Conservation (phyloP, 768 basidiomycete genomes). For the Lentinus tigrinus region DNA sequence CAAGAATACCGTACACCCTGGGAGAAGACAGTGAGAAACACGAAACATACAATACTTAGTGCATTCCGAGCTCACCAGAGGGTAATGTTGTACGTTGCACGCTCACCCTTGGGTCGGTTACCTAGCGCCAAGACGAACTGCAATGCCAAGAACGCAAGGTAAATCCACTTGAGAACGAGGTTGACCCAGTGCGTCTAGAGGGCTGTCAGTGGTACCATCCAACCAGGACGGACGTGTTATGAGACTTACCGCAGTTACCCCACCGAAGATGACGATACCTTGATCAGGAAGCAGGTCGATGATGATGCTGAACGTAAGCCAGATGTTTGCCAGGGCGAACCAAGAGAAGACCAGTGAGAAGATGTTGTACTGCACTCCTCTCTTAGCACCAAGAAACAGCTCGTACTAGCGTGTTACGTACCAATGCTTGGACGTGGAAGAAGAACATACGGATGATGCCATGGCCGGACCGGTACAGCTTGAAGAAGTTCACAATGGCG, state of each 20-base stretch:
- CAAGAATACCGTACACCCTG: slow-evolving; percentile 82
- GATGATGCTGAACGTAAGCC: slow-evolving; percentile 95
- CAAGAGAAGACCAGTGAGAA: slow-evolving; percentile 86
- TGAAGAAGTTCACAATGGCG: slow-evolving; percentile 90
- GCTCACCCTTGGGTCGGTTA: slow-evolving; percentile 88
- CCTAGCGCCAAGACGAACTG: slow-evolving; percentile 78
- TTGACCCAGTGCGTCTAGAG: slow-evolving; percentile 88
- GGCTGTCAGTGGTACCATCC: background rate
- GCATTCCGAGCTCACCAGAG: slow-evolving; percentile 53
- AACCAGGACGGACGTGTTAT: background rate
- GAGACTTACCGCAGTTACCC: slow-evolving; percentile 57
- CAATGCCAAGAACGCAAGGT: slow-evolving; percentile 79
- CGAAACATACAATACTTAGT: background rate
- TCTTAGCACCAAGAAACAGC: background rate
- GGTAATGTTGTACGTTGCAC: slow-evolving; percentile 64
- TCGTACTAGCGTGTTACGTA: slow-evolving; percentile 27
- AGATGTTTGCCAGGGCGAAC: slow-evolving; percentile 91
- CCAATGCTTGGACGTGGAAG: slow-evolving; percentile 90
- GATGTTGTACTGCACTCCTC: slow-evolving; percentile 68
- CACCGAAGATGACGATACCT: slow-evolving; percentile 68
- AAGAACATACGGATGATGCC: slow-evolving; percentile 93
- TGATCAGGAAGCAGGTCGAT: slow-evolving; percentile 75
- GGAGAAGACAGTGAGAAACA: slow-evolving; percentile 5
- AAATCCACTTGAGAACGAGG: slow-evolving; percentile 78
- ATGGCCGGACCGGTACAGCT: slow-evolving; percentile 83